Base-by-base conservation (phyloP, 306 rosid genomes). In the Carpinus viminea region DNA sequence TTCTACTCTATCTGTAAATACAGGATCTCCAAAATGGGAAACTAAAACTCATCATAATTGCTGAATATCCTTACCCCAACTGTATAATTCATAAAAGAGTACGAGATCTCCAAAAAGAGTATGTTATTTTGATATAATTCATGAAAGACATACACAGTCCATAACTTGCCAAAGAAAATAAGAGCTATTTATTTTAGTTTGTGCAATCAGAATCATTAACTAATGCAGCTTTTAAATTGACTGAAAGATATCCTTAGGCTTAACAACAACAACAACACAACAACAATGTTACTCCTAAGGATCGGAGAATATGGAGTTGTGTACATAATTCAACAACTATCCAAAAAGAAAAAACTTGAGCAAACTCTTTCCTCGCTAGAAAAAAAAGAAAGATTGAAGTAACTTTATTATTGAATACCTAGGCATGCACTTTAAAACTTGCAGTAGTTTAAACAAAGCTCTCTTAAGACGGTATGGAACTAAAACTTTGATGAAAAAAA, bases 401-500 rank as follows among this genome's bases (percentile, higher is more conserved):
- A 18, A 34, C 47, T 64, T 8, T 6, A 31, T 38, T 8, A 17
- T 2, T 64, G 45, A 34, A 64, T 16, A 31, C 47, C 20, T 28
- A 15, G 11, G 70, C 17, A 36, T 64, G 64, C 34, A 21, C 55
- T 60, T 62, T 74, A 52, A 36, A 75, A 56, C 8, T 50, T 59
- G 53, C 75, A 59, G 56, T 38, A 77, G 57, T 54, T 72, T 53
- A 56, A 74, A 75, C 15, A 26, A 11, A 31, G 26, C 68, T 56
- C 10, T 76, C 20, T 21, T 50, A 75, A 41, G 54, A 24, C 17
- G 16, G 12, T 31, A 24, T 16, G 66, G 61, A 72, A 78, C 41
- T 3, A 34, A 70, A 76, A 45, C 20, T 70, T 7, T 7, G 28
- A 38, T 51, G 60, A 62, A 28, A 12, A n/a, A 21, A 16, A 43